These are phyloP conservation scores for Ganoderma lucidum DNA, from an alignment of 1,284 basidiomycete genomes.

Conservation along the genomic window DNA sequence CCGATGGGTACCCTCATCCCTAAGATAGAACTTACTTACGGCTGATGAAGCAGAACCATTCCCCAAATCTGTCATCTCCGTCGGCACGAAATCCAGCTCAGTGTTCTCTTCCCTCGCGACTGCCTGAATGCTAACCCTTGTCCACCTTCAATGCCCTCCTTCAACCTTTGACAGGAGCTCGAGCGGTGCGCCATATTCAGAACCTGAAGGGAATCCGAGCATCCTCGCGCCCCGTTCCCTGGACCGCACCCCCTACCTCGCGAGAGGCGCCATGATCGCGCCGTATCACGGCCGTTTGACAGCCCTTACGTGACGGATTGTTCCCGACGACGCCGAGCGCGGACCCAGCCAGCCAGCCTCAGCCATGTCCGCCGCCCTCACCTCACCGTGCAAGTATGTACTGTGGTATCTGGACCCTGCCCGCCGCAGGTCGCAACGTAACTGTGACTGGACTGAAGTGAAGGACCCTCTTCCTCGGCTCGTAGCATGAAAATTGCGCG, in stretches of 20 bases:
- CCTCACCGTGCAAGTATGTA: background rate
- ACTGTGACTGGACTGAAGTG: background rate
- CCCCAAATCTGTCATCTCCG: background rate
- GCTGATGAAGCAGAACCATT: background rate
- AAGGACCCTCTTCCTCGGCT: background rate
- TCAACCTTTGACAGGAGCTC: background rate
- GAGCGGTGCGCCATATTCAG: background rate
- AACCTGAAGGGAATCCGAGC: background rate
- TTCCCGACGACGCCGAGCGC: slow-evolving; percentile 2
- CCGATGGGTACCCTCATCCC: background rate
- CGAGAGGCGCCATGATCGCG: slow-evolving; percentile 7
- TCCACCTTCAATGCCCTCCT: background rate
- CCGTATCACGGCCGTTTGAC: background rate
- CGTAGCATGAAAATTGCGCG: background rate
- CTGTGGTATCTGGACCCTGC: background rate
- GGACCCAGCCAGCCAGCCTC: background rate
- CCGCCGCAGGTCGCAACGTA: slow-evolving; percentile 1
- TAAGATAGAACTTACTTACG: background rate
- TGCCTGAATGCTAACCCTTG: slow-evolving; percentile 2
- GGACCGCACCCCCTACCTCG: background rate
- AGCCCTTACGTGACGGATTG: background rate
- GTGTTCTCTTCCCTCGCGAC: background rate
- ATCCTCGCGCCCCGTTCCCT: slow-evolving; percentile 1
- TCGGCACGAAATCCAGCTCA: no score
- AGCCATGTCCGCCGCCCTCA: slow-evolving; percentile 1